Conservation (phyloP, 2,329 filamentous ascomycete species). For the Aspergillus japonicus region DNA sequence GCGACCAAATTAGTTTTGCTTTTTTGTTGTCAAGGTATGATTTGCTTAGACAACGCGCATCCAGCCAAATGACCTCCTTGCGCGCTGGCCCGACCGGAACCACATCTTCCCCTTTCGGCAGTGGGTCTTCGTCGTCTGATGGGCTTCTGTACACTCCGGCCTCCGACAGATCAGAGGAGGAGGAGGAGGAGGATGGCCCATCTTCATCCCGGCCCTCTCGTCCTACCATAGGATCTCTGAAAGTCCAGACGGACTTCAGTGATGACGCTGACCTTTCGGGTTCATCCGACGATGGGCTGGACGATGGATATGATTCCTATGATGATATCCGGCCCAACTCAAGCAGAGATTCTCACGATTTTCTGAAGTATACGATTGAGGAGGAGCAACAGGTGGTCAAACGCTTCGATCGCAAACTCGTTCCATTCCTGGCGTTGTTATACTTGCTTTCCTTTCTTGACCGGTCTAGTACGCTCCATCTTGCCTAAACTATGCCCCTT, state of each 20-base stretch:
- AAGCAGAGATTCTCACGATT: conserved; percentile 7
- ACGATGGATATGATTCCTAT: conserved; percentile 30
- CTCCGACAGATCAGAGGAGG: conserved; percentile 32
- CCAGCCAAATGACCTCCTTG: conserved; percentile 24
- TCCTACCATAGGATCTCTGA: conserved; percentile 24
- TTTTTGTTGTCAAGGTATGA: conserved; percentile 1
- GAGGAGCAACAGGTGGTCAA: conserved; percentile 70
- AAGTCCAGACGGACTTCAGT: conserved; percentile 37
- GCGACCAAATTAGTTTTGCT: not conserved
- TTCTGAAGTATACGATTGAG: conserved; percentile 50
- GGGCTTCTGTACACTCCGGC: conserved; percentile 32
- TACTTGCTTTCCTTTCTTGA: conserved; percentile 86
- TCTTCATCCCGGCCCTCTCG: conserved; percentile 15
- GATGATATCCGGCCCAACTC: conserved; percentile 19
- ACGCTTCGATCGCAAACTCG: conserved; percentile 75
- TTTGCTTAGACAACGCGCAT: conserved; percentile 1
- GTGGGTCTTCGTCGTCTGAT: conserved; percentile 23
- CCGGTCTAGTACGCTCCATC: conserved; percentile 65
- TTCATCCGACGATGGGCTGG: conserved; percentile 26
- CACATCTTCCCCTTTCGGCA: conserved; percentile 24
- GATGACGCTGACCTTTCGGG: conserved; percentile 12
- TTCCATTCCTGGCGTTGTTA: conserved; percentile 75
- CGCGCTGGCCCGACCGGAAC: conserved; percentile 26
- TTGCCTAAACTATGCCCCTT: too few species aligned
- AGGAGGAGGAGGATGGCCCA: conserved; percentile 9